These are phyloP conservation scores for Cucurbita maxima DNA, from an alignment of 306 rosid genomes.

Conservation along the genomic window DNA sequence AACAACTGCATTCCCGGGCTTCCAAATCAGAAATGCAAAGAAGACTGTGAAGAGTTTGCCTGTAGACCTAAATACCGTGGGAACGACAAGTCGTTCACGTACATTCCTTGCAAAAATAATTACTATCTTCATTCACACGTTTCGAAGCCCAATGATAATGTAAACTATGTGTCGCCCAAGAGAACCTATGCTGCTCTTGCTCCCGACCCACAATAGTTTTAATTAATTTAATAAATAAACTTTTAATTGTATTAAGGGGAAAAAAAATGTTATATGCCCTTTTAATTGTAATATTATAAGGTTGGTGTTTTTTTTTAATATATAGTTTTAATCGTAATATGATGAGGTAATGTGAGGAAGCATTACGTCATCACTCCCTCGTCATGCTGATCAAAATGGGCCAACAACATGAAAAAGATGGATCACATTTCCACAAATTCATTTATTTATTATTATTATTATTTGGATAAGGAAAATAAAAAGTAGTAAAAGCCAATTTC, in stretches of 20 bases:
- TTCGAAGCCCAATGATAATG: not conserved
- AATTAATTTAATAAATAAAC: not conserved
- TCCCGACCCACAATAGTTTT: not conserved
- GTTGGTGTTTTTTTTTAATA: not conserved
- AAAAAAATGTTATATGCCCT: not conserved
- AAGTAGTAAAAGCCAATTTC: not conserved
- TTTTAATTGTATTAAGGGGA: not conserved
- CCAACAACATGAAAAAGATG: not conserved
- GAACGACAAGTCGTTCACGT: not conserved
- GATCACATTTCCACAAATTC: not conserved
- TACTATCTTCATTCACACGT: not conserved
- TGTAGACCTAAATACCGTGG: constrained; percentile 12
- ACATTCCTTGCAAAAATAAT: constrained; percentile 27
- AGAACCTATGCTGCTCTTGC: not conserved
- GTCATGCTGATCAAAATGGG: not conserved
- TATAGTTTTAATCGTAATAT: not conserved
- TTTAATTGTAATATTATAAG: not conserved
- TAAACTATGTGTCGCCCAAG: not conserved
- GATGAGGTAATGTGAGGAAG: not conserved
- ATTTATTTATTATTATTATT: not conserved
- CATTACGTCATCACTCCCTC: not conserved
- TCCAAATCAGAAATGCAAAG: constrained; percentile 19
- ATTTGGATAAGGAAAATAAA: not conserved
- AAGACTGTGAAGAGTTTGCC: constrained; percentile 23
- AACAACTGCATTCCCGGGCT: constrained; percentile 47